Evolutionary conservation across 225 moss, liverwort and hornwort species (phyloP), one percentile per base, ranked within the genome.

Genomic region (Physcomitrium patens): DNA sequence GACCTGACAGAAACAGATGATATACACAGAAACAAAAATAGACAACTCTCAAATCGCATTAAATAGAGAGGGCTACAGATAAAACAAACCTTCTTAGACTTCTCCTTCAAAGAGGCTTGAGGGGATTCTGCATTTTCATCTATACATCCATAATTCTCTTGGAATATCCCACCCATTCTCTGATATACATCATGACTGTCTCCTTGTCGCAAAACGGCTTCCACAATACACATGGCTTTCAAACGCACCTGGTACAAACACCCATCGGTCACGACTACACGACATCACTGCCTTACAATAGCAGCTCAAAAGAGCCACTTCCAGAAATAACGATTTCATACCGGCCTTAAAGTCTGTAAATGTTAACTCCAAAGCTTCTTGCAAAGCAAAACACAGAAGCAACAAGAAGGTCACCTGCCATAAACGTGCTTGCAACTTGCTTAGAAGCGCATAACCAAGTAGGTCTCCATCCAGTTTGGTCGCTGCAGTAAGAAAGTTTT

Each of bases 71-170:
- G 60, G 61, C 28, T 76, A 42, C 27, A 51, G n/a, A 23, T 46
- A 64, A 27, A 53, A 66, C 63, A 10, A 76, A 94, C 94, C 95
- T 99, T 99, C 80, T 92, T 99, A 8, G 99, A 89, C 76, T 95
- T 99, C 59, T 99, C 99, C 78, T 92, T 86, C 75, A 99, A 76
- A 65, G 95, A 92, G 55, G 90, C 84, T 79, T 99, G 99, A 31
- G 99, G 95, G 63, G 93, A 95, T 75, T 90, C 89, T 57, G 93
- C 82, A 73, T 91, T 87, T 56, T 95, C 95, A 64, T 83, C 83
- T 65, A 99, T 79, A 19, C 71, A 74, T 71, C 77, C 90, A 69
- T 87, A 89, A 77, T 99, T 91, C 78, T 95, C 93, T 86, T 93
- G 95, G 75, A 99, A 91, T 79, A 92, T 92, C 67, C 37, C 78